Conservation (phyloP, 169 alveolate species). For the Cryptosporidium felis region DNA sequence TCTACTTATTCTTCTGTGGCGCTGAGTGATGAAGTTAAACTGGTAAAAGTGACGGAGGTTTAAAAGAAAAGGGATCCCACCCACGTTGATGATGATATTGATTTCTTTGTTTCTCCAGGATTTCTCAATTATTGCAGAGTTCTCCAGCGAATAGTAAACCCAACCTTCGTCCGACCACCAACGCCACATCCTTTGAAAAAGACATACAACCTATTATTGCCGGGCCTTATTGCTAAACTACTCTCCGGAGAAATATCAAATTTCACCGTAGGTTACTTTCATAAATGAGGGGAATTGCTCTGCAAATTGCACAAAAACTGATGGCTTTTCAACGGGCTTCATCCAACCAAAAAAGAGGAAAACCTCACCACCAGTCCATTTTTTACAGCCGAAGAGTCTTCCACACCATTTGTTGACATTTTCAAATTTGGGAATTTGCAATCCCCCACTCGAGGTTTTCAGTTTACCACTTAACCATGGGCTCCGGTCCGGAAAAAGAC, state of each 20-base stretch:
- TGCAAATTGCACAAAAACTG: conserved; percentile 10
- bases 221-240: too few species aligned
- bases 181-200: conserved; percentile 59
- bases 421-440: too few species aligned
- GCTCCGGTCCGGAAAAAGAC: too few species aligned
- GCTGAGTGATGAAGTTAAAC: conserved; percentile 65
- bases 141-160: conserved; percentile 63
- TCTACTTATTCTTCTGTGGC: conserved; percentile 68
- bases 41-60: conserved; percentile 69
- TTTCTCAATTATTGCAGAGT: conserved; percentile 65
- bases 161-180: conserved; percentile 73
- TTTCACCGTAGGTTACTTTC: too few species aligned
- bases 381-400: neutral
- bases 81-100: conserved; percentile 59
- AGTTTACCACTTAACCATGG: too few species aligned
- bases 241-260: too few species aligned
- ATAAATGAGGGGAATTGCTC: conserved; percentile 1
- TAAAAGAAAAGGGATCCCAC: conserved; percentile 62
- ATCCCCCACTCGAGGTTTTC: too few species aligned
- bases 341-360: neutral
- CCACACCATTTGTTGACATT: conserved; percentile 46
- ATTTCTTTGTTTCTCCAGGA: conserved; percentile 67
- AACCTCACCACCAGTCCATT: conserved; percentile 46
- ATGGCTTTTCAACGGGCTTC: neutral
- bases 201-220: neutral